Evolutionary conservation across 1,284 basidiomycete species (phyloP).

Genomic region (Naganishia sp.): DNA sequence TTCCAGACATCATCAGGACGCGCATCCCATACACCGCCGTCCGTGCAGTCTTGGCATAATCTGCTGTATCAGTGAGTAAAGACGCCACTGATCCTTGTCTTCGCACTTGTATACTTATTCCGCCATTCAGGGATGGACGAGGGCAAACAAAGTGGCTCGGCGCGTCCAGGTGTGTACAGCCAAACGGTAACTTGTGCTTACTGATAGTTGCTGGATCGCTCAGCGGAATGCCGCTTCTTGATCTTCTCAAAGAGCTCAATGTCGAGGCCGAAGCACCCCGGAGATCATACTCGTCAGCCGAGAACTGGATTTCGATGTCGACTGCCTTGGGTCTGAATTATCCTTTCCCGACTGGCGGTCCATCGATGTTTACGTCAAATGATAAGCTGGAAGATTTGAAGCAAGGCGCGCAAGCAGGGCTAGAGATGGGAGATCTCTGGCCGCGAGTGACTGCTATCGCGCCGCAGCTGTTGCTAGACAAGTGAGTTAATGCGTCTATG

Average conservation of each 20-base stretch:
- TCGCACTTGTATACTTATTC: not conserved
- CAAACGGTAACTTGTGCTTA: too few relatives aligned
- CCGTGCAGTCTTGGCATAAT: constrained; percentile 29
- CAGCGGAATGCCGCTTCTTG: constrained; percentile 44
- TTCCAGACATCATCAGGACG: not conserved
- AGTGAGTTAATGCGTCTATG: constrained; percentile 23
- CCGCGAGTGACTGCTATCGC: constrained; percentile 36
- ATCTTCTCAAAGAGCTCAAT: constrained; percentile 39
- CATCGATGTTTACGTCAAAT: constrained; percentile 7
- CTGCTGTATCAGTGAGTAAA: constrained; percentile 38
- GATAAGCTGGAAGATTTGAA: not conserved
- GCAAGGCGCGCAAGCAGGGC: constrained; percentile 6
- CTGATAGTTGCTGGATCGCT: too few relatives aligned
- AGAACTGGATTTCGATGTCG: constrained; percentile 44
- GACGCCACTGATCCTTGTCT: not conserved
- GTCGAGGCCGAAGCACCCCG: constrained; percentile 15
- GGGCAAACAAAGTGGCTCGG: constrained; percentile 46
- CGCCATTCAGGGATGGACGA: constrained; percentile 35
- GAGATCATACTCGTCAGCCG: constrained; percentile 34
- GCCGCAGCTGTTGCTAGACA: constrained; percentile 39
- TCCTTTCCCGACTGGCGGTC: not conserved
- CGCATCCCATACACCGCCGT: not conserved
- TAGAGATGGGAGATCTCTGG: constrained; percentile 34
- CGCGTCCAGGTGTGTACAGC: constrained; percentile 36
- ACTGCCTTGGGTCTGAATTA: constrained; percentile 38